Evolutionary conservation across 306 rosid genomes (phyloP).

Genomic region (Rosa chinensis): DNA sequence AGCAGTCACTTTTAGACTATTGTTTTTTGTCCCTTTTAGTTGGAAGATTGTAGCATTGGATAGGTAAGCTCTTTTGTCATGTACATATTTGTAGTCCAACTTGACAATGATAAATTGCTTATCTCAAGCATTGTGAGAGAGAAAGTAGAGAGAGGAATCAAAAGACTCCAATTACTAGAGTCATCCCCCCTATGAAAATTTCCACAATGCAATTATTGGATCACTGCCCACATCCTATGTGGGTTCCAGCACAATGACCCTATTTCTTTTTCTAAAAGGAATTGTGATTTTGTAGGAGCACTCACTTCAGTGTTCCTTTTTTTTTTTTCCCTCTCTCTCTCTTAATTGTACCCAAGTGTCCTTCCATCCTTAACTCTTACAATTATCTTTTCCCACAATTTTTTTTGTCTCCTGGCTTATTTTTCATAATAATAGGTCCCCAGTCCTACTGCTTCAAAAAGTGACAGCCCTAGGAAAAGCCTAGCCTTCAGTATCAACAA

Average conservation of each 20-base stretch:
- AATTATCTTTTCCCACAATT: not conserved
- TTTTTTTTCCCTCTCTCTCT: not conserved
- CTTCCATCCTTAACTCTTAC: not conserved
- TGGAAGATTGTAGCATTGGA: constrained; percentile 21
- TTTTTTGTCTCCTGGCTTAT: constrained; percentile 6
- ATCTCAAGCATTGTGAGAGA: constrained; percentile 18
- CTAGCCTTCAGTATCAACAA: not conserved
- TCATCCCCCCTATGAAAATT: constrained; percentile 19
- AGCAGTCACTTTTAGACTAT: constrained; percentile 22
- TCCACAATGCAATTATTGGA: constrained; percentile 53
- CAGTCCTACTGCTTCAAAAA: not conserved
- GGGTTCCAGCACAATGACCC: constrained; percentile 48
- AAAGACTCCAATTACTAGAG: constrained; percentile 23
- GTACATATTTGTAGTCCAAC: constrained; percentile 26
- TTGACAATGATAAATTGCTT: constrained; percentile 27
- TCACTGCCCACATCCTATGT: constrained; percentile 10
- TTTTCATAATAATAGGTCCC: not conserved
- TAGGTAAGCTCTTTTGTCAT: constrained; percentile 23
- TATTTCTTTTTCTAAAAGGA: constrained; percentile 29
- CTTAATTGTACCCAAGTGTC: constrained; percentile 7
- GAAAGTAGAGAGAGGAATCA: constrained; percentile 13
- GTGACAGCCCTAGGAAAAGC: not conserved
- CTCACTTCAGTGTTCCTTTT: constrained; percentile 24
- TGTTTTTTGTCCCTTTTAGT: constrained; percentile 10
- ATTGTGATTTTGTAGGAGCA: constrained; percentile 47